A percentile compares a stretch with the other conserved stretches of the same genome.
Conservation (phyloP, 768 basidiomycete species). For the Pilatotrama ljubarskyi region DNA sequence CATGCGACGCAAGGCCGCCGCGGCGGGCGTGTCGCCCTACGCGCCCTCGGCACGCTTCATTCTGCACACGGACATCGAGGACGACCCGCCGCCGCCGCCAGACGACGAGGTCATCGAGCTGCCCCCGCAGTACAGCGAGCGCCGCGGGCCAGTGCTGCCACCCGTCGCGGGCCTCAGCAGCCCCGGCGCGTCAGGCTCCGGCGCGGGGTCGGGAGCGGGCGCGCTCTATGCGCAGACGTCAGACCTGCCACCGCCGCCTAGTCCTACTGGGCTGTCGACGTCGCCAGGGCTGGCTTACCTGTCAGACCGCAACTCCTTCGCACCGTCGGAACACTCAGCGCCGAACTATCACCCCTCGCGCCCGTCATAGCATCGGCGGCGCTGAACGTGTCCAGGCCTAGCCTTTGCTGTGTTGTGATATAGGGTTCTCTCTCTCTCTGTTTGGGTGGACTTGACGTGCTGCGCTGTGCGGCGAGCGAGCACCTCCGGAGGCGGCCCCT, state of each 20-base stretch:
- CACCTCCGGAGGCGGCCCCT: no score
- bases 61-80: conserved; percentile 70
- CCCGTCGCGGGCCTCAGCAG: neutral
- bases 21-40: conserved; percentile 47
- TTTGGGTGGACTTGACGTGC: neutral
- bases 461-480: no score
- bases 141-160: conserved; percentile 33
- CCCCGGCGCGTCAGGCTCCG: neutral
- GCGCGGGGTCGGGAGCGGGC: neutral
- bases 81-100: conserved; percentile 44
- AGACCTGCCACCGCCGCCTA: conserved; percentile 3
- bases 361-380: conserved; percentile 9
- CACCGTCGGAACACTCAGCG: neutral
- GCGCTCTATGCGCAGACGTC: neutral
- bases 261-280: neutral
- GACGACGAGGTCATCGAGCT: conserved; percentile 61
- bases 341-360: neutral
- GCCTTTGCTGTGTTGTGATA: neutral
- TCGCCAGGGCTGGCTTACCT: conserved; percentile 9
- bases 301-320: conserved; percentile 1
- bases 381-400: neutral
- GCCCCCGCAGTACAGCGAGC: conserved; percentile 71
- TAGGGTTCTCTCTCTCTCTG: neutral
- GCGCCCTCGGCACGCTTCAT: conserved; percentile 53
- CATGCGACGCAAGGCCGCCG: conserved; percentile 53